These are phyloP conservation scores for Fusarium anthophilum DNA, from an alignment of 2,329 filamentous ascomycete genomes.

Conservation along the genomic window DNA sequence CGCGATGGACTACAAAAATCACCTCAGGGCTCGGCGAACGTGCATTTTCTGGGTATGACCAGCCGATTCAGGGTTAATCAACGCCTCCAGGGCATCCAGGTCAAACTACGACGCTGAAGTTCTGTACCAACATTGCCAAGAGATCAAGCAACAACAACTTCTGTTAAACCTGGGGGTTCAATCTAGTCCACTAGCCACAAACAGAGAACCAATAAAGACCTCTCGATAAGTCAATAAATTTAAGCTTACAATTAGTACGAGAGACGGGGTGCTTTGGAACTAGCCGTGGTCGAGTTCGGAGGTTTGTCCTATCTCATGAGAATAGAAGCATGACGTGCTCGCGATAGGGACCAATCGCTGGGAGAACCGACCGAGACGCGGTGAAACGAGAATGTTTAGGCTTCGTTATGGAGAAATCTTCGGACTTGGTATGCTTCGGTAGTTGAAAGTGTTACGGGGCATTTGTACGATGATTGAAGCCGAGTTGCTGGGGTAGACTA, in stretches of 20 bases:
- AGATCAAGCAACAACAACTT: not conserved
- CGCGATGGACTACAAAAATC: slow-evolving; percentile 38
- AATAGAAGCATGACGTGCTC: slow-evolving; percentile 37
- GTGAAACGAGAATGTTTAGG: not conserved
- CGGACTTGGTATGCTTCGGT: not conserved
- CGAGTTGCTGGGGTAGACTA: not conserved
- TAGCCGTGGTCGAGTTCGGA: slow-evolving; percentile 16
- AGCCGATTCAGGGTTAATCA: not conserved
- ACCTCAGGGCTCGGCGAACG: slow-evolving; percentile 32
- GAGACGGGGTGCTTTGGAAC: not conserved
- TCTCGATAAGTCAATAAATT: slow-evolving; percentile 24
- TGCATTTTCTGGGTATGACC: not conserved
- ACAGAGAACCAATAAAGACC: slow-evolving; percentile 30
- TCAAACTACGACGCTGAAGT: not conserved
- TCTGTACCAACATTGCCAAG: not conserved
- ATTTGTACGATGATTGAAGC: not conserved
- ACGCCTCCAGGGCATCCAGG: not conserved
- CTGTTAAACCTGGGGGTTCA: not conserved
- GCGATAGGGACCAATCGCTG: slow-evolving; percentile 34
- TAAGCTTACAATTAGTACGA: not conserved
- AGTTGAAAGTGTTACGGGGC: not conserved
- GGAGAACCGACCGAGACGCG: slow-evolving; percentile 34
- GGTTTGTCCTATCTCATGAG: slow-evolving; percentile 15
- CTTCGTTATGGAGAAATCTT: not conserved
- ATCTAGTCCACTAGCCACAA: not conserved